Conservation (phyloP, 805 yeast species). For the Scheffersomyces stipitis region DNA sequence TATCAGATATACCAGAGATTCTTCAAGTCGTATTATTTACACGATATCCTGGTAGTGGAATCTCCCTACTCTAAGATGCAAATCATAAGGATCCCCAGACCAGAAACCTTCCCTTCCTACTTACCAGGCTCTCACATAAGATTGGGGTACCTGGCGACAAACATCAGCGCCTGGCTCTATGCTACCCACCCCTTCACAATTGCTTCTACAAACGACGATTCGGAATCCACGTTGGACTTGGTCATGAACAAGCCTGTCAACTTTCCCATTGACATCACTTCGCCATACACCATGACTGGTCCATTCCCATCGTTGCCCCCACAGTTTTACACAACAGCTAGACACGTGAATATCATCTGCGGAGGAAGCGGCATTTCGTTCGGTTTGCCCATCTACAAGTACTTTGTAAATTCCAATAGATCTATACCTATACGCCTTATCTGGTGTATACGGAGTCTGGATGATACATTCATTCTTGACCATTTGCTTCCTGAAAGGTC, state of each 20-base stretch:
- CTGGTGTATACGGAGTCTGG: slow-evolving; percentile 53
- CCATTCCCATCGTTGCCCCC: slow-evolving; percentile 46
- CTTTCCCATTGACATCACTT: slow-evolving; percentile 16
- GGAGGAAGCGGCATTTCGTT: slow-evolving; percentile 78
- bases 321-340: slow-evolving; percentile 48
- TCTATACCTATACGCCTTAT: slow-evolving; percentile 35
- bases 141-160: slow-evolving; percentile 7
- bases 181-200: slow-evolving; percentile 73
- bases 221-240: slow-evolving; percentile 33
- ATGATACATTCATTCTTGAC: slow-evolving; percentile 49
- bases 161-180: slow-evolving; percentile 32
- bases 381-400: slow-evolving; percentile 53
- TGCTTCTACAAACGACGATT: slow-evolving; percentile 44
- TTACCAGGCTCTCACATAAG: slow-evolving; percentile 62
- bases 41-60: slow-evolving; percentile 15
- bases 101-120: slow-evolving; percentile 21
- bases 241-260: slow-evolving; percentile 44
- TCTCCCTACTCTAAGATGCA: slow-evolving; percentile 15
- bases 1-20: slow-evolving; percentile 39
- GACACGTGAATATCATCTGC: slow-evolving; percentile 52
- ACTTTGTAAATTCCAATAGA: slow-evolving; percentile 26
- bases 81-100: slow-evolving; percentile 19
- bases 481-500: slow-evolving; percentile 25
- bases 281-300: slow-evolving; percentile 25
- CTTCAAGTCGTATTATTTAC: slow-evolving; percentile 9